Evolutionary conservation across 2,329 filamentous ascomycete genomes (phyloP).

Genomic region (Biscogniauxia sp.): DNA sequence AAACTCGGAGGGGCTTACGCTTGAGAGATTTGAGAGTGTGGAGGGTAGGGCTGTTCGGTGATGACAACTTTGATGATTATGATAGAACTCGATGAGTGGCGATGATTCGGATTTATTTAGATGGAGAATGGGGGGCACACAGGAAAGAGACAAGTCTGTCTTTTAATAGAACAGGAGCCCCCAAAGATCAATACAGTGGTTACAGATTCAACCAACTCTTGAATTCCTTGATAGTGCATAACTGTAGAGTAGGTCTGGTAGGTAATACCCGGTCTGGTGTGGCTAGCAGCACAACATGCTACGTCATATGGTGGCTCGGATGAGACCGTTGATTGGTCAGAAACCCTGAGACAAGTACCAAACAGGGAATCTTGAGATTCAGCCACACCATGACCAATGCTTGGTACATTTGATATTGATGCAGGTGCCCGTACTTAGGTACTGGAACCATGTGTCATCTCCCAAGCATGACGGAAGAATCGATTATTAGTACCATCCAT

Average conservation of each 20-base stretch:
- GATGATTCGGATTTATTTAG: neutral
- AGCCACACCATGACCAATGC: conserved; percentile 13
- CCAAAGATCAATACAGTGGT: neutral
- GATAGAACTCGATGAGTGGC: neutral
- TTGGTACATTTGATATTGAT: neutral
- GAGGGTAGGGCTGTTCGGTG: neutral
- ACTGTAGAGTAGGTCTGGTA: neutral
- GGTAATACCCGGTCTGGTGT: neutral
- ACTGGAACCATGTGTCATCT: neutral
- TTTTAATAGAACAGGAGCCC: neutral
- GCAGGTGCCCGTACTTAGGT: neutral
- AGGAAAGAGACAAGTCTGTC: neutral
- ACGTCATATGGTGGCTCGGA: conserved; percentile 19
- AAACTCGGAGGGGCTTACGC: neutral
- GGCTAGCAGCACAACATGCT: conserved; percentile 3
- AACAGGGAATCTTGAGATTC: conserved; percentile 16
- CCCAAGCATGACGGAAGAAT: neutral
- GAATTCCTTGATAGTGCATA: neutral
- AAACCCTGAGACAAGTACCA: conserved; percentile 5
- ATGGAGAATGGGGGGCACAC: neutral
- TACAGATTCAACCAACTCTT: neutral
- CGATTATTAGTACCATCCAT: neutral
- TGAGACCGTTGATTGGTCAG: conserved; percentile 9
- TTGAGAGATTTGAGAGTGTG: neutral
- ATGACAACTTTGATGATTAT: neutral